A percentile compares a stretch with the other conserved stretches of the same genome.
Evolutionary conservation across 768 basidiomycete genomes (phyloP).

Genomic region (Cystobasidium tubakii): DNA sequence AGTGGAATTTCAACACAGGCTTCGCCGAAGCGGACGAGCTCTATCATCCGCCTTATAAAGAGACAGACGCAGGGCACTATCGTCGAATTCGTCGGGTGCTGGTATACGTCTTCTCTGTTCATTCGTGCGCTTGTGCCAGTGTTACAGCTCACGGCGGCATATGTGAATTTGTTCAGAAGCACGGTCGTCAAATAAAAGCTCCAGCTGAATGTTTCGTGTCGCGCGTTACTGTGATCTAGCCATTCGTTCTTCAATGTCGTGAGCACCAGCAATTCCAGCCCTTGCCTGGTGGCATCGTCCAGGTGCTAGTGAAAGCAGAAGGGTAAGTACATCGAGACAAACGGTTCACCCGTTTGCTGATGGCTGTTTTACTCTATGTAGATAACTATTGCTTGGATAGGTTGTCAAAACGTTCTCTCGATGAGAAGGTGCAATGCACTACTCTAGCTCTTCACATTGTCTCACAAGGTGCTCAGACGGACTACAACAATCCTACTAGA

Average conservation of each 20-base stretch:
- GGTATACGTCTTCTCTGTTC: slow-evolving; percentile 44
- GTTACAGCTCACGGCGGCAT: slow-evolving; percentile 47
- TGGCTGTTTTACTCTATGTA: too few species aligned
- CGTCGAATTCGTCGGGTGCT: slow-evolving; percentile 40
- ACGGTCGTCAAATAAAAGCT: too few species aligned
- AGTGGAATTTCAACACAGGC: slow-evolving; percentile 42
- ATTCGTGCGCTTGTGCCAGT: slow-evolving; percentile 40
- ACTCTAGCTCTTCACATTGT: too few species aligned
- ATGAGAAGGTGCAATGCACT: too few species aligned
- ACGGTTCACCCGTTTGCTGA: too few species aligned
- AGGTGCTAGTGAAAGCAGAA: slow-evolving; percentile 37
- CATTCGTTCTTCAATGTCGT: slow-evolving; percentile 42
- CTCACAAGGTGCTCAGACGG: too few species aligned
- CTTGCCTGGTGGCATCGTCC: slow-evolving; percentile 45
- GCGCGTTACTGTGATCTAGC: too few species aligned
- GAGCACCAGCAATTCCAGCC: slow-evolving; percentile 41
- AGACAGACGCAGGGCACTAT: slow-evolving; percentile 37
- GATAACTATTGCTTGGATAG: too few species aligned
- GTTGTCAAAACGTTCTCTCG: too few species aligned
- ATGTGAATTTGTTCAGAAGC: slow-evolving; percentile 32
- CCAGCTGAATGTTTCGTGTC: too few species aligned
- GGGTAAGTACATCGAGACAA: background rate
- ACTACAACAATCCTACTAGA: too few species aligned
- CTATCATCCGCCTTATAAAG: slow-evolving; percentile 40
- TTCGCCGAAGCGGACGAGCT: slow-evolving; percentile 46